Evolutionary conservation across 441 rosid genomes (phyloP).

Genomic region (Gossypium schwendimanii): DNA sequence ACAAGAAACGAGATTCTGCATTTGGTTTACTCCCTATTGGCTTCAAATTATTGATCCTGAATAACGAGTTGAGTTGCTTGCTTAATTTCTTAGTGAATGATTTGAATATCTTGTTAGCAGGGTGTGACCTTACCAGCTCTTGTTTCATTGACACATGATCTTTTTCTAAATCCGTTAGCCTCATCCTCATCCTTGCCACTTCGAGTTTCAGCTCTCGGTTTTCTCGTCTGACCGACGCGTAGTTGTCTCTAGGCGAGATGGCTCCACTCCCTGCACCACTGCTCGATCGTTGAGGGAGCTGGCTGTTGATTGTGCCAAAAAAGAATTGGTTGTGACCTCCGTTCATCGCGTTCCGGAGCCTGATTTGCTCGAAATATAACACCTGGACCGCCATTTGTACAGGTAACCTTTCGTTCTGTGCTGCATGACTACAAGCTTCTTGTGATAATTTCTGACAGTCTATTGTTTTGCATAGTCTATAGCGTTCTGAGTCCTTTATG

Average conservation of each 20-base stretch:
- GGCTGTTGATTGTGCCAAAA: slow-evolving; percentile 54
- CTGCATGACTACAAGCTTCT: slow-evolving; percentile 97
- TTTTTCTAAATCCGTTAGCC: slow-evolving; percentile 87
- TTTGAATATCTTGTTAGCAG: slow-evolving; percentile 68
- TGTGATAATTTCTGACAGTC: slow-evolving; percentile 87
- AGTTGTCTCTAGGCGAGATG: slow-evolving; percentile 89
- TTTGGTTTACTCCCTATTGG: slow-evolving; percentile 44
- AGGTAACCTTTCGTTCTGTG: slow-evolving; percentile 84
- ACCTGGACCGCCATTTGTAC: slow-evolving; percentile 97
- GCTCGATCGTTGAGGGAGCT: slow-evolving; percentile 74
- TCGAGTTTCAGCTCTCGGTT: slow-evolving; percentile 89
- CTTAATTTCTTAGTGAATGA: slow-evolving; percentile 66
- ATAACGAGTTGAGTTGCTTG: slow-evolving; percentile 62
- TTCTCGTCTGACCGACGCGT: slow-evolving; percentile 89
- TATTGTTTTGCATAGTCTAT: slow-evolving; percentile 82
- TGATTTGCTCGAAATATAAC: slow-evolving; percentile 81
- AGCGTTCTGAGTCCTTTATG: slow-evolving; percentile 80
- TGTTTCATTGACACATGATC: slow-evolving; percentile 89
- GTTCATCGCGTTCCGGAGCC: slow-evolving; percentile 83
- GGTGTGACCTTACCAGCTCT: slow-evolving; percentile 63
- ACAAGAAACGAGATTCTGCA: slow-evolving; percentile 57
- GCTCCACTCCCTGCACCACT: slow-evolving; percentile 94
- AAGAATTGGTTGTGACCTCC: slow-evolving; percentile 77
- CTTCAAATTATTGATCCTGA: slow-evolving; percentile 52
- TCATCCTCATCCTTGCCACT: slow-evolving; percentile 97